Evolutionary conservation across 176 grass and related monocot species (phyloP), one percentile per base, ranked within the genome.

Genomic region (Rhynchospora breviuscula): DNA sequence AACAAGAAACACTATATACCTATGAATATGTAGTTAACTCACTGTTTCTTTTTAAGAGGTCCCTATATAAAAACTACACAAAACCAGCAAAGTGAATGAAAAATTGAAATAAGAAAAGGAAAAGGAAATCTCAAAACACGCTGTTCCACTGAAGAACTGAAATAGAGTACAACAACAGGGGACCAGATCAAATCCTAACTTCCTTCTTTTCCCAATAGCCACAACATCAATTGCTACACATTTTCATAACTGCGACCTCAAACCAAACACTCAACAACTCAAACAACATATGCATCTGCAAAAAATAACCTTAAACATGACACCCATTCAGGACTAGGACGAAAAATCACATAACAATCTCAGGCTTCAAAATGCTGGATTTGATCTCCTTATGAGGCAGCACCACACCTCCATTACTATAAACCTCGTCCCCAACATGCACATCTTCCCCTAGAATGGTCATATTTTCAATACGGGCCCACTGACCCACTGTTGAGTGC

Each of bases 381-480:
- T 94, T 97, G 71, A 97, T 97, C 85, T 97, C 92, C 60, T 97
- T 94, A 69, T 97, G 95, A 18, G 92, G 95, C 43, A 97, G 87
- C 86, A 98, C 89, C 65, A 92, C 95, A 25, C 95, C 92, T 0
- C 95, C 95, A 29, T 98, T 94, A 83, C 88, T 98, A 83, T 94
- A 98, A 74, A 98, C 83, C 78, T 98, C 92, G 45, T 98, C 92
- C 43, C 88, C 84, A 33, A 98, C 86, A 88, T 98, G 95, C 84
- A 98, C 95, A 59, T 92, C 95, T 82, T 98, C 95, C 8, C 95
- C 95, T 6, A 94, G 82, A 83, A 94, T 98, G 1, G 92, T 94
- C 89, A 98, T 92, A 57, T 94, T 94, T 78, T 92, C 92, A 79
- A 98, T 91, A 3, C 89, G 87, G 58, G 92, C 87, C 95, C 95